These are phyloP conservation scores for Gracilariopsis chorda DNA, from an alignment of 23 red algal species.

Conservation along the genomic window DNA sequence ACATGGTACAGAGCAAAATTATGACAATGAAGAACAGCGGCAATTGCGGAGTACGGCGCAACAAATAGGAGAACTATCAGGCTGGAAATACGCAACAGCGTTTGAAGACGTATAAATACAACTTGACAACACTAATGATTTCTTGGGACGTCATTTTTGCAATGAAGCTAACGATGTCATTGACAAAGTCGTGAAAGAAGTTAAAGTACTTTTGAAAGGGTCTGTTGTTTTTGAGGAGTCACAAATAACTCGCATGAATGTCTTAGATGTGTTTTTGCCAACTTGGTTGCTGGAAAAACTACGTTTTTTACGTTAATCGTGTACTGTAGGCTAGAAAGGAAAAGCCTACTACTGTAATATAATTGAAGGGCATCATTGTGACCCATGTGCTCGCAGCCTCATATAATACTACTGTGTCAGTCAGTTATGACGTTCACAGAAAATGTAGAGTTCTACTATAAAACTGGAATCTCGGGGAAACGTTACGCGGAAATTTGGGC, in stretches of 20 bases:
- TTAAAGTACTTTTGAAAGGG: neutral
- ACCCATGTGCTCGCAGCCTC: neutral
- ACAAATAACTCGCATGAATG: neutral
- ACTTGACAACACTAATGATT: neutral
- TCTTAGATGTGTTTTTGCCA: slow-evolving; percentile 16
- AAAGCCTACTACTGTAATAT: neutral
- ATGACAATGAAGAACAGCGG: neutral
- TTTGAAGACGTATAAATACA: slow-evolving; percentile 27
- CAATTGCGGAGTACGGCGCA: neutral
- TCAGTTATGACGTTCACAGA: neutral
- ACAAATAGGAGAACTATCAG: neutral
- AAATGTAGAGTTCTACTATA: neutral
- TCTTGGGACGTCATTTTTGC: neutral
- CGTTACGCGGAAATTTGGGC: neutral
- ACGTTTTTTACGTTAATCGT: neutral
- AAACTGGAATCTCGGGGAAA: neutral
- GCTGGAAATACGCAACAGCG: slow-evolving; percentile 26
- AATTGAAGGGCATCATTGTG: neutral
- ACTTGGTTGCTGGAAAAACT: neutral
- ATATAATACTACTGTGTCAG: neutral
- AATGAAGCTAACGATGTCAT: neutral
- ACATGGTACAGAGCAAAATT: neutral
- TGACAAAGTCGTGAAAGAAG: neutral
- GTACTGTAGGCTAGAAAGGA: neutral
- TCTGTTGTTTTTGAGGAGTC: neutral